phyloP scores from a whole-genome alignment of 257 asterid species.

The Petunia secreta region DNA sequence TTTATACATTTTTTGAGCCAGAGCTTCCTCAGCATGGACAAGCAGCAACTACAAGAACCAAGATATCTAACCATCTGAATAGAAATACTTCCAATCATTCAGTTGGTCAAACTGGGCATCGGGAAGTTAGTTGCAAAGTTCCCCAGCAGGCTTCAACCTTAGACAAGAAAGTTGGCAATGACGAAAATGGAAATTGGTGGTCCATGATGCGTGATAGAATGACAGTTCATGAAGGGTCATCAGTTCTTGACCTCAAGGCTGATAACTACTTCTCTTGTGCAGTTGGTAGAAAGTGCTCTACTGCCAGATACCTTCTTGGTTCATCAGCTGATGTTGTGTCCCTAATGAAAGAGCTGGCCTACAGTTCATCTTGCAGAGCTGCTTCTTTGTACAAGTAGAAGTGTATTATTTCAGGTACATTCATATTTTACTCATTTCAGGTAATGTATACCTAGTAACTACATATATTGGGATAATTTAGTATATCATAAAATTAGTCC shows the following conservation, averaged over 20 bases:
- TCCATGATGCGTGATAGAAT: constrained; percentile 57
- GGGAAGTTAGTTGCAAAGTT: constrained; percentile 44
- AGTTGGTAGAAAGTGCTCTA: constrained; percentile 74
- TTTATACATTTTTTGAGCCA: constrained; percentile 86
- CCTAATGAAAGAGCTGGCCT: constrained; percentile 57
- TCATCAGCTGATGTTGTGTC: constrained; percentile 78
- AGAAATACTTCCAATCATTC: constrained; percentile 41
- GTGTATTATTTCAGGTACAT: constrained; percentile 6
- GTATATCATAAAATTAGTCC: neutral
- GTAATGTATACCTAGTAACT: neutral
- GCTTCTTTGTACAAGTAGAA: constrained; percentile 3
- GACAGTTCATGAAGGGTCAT: constrained; percentile 80
- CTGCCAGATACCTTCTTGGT: constrained; percentile 74
- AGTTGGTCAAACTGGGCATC: constrained; percentile 40
- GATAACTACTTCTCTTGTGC: constrained; percentile 94
- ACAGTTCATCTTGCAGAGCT: constrained; percentile 3
- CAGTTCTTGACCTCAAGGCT: constrained; percentile 83
- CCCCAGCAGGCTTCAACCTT: constrained; percentile 39
- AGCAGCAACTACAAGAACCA: constrained; percentile 52
- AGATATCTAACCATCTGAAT: constrained; percentile 48
- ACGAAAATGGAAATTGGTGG: constrained; percentile 62
- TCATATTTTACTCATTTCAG: constrained; percentile 1
- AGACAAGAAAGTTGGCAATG: constrained; percentile 46
- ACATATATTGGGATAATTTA: neutral
- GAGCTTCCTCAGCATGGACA: constrained; percentile 62